Base-by-base conservation (phyloP, 176 grass and related monocot species). In the Oryza glaberrima region DNA sequence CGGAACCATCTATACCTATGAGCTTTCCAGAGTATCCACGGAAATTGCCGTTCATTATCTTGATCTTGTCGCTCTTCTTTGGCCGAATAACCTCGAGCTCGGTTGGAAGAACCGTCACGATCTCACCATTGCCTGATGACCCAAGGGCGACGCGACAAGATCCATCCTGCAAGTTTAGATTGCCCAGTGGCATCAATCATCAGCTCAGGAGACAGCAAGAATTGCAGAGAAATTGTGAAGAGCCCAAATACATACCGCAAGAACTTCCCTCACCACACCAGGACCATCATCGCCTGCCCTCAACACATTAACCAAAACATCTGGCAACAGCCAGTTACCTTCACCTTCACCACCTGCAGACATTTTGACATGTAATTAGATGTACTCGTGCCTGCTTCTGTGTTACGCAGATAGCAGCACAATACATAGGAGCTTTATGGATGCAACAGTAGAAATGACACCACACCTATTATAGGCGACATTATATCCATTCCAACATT, bases 401-500 rank as follows among this genome's bases (percentile, higher is more conserved):
- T 12, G 1, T 48, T 38, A 78, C 65, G 45, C 60, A 58, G 11
- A 73, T 66, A 11, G 32, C 20, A 75, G 10, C 34, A 82, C n/a
- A 70, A 26, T 6, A 5, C 30, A 73, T 70, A 71, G 32, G 51
- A 41, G 12, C 9, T 69, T 16, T 79, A 81, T 20, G 69, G 17
- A 58, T 83, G 41, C 5, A 81, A 82, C 26, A 38, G 47, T 16
- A 58, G 80, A 20, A 28, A 69, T 15, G 69, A 79, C 11, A 61
- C 9, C 63, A 58, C 16, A 98, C 96, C 96, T 88, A 89, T 88
- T 84, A 95, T 87, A 14, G 96, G 96, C 6, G 96, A 99, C 96
- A 99, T 99, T 49, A 89, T 85, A 89, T 99, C 96, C 88, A 99
- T 87, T 82, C 95, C 95, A 84, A 88, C 93, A 77, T 96, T 99